These are phyloP conservation scores for Colletotrichum sp. DNA, from an alignment of 2,329 filamentous ascomycete species.

Conservation along the genomic window DNA sequence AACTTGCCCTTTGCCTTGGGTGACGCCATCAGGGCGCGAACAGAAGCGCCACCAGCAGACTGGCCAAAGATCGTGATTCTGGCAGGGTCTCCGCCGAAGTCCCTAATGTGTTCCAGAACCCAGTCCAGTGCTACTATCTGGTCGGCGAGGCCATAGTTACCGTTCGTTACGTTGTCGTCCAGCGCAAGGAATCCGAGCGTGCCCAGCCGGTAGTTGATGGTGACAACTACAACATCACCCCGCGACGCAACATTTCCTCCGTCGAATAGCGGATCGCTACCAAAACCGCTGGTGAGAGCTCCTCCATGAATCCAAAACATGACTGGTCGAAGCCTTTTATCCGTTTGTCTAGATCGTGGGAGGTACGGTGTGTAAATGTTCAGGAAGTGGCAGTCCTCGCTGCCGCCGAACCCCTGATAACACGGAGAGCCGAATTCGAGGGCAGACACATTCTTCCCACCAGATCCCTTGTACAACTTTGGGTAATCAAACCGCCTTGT, in stretches of 20 bases:
- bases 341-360: constrained; percentile 28
- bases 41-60: constrained; percentile 56
- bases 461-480: constrained; percentile 32
- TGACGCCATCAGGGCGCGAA: constrained; percentile 53
- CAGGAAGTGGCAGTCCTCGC: constrained; percentile 48
- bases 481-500: constrained; percentile 44
- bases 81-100: constrained; percentile 61
- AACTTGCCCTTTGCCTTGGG: constrained; percentile 52
- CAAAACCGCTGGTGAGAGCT: constrained; percentile 41
- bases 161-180: constrained; percentile 46
- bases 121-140: constrained; percentile 54
- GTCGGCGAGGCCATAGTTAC: constrained; percentile 54
- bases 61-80: constrained; percentile 61
- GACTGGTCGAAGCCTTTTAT: constrained; percentile 45
- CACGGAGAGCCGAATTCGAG: constrained; percentile 36
- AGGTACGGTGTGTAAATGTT: constrained; percentile 49
- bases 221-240: constrained; percentile 56
- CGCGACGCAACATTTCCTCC: constrained; percentile 48
- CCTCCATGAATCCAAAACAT: constrained; percentile 53
- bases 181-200: constrained; percentile 64
- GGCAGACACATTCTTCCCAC: constrained; percentile 28
- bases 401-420: constrained; percentile 35
- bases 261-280: constrained; percentile 47
- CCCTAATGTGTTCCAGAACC: constrained; percentile 53
- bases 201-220: constrained; percentile 63